These are phyloP conservation scores for Phytophthora multivora DNA, from an alignment of 352 stramenopile genomes.

Conservation along the genomic window DNA sequence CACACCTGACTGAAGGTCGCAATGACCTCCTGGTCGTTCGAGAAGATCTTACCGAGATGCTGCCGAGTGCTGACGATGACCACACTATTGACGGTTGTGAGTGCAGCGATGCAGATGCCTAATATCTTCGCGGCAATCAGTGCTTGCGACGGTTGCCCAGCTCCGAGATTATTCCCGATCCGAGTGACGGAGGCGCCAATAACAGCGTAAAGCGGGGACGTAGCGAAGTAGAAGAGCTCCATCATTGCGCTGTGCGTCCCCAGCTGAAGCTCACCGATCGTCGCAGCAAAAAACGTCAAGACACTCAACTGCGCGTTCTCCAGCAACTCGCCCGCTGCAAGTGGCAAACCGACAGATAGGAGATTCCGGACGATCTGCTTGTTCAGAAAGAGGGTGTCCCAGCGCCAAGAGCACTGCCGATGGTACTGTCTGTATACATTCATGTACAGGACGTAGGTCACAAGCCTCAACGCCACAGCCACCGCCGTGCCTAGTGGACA, in stretches of 20 bases:
- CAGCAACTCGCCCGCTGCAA: constrained; percentile 62
- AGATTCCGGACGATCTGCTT: constrained; percentile 46
- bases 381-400: constrained; percentile 50
- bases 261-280: constrained; percentile 72
- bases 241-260: constrained; percentile 86
- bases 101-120: constrained; percentile 41
- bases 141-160: constrained; percentile 38
- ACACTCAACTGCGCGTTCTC: constrained; percentile 83
- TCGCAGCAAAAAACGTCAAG: constrained; percentile 73
- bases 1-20: constrained; percentile 61
- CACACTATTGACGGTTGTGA: constrained; percentile 47
- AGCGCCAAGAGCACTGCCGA: constrained; percentile 51
- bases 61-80: constrained; percentile 47
- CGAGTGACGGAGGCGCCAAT: constrained; percentile 67
- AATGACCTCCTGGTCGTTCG: constrained; percentile 60
- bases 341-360: constrained; percentile 53
- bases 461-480: constrained; percentile 53
- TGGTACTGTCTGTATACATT: constrained; percentile 52
- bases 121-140: constrained; percentile 62
- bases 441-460: constrained; percentile 72
- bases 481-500: constrained; percentile 72
- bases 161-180: constrained; percentile 73
- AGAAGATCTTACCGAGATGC: constrained; percentile 73
- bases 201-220: constrained; percentile 74
- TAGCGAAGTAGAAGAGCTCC: constrained; percentile 85